phyloP scores from a whole-genome alignment of 2,329 filamentous ascomycete genomes.

The Epichloe elymi region DNA sequence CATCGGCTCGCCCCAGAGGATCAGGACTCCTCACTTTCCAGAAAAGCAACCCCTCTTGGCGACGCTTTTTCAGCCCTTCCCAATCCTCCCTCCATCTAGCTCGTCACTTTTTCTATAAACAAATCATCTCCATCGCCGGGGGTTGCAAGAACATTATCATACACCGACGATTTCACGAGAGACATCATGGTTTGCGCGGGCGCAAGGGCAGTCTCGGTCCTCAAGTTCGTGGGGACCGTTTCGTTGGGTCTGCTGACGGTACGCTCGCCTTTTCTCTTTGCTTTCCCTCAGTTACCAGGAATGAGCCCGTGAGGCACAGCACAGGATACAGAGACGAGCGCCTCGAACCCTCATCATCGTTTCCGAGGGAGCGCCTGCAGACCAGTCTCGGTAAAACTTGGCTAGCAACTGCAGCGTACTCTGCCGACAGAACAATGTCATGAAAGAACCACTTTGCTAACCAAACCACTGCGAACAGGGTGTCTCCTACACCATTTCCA shows the following conservation, averaged over 20 bases:
- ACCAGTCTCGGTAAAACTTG: too few relatives aligned
- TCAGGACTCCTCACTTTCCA: neutral
- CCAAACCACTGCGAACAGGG: slow-evolving; percentile 41
- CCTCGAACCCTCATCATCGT: too few relatives aligned
- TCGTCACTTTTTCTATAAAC: neutral
- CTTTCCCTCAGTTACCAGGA: neutral
- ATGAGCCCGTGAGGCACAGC: too few relatives aligned
- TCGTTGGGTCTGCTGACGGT: slow-evolving; percentile 82
- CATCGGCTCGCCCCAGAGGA: neutral
- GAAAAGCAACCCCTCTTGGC: neutral
- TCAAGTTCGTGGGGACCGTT: slow-evolving; percentile 89
- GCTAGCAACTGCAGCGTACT: too few relatives aligned
- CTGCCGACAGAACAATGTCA: neutral
- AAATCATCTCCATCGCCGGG: neutral
- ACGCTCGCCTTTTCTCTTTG: slow-evolving; percentile 20
- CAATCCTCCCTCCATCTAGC: neutral
- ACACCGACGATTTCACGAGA: neutral
- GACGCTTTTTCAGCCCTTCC: neutral
- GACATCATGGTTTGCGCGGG: slow-evolving; percentile 49
- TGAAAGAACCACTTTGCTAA: slow-evolving; percentile 4
- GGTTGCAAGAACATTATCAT: neutral
- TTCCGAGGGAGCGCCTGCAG: too few relatives aligned
- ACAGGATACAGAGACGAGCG: too few relatives aligned
- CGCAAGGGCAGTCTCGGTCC: slow-evolving; percentile 44
- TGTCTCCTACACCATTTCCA: slow-evolving; percentile 72